Conservation (phyloP, 257 asterid species). For the Solanum sejunctum region DNA sequence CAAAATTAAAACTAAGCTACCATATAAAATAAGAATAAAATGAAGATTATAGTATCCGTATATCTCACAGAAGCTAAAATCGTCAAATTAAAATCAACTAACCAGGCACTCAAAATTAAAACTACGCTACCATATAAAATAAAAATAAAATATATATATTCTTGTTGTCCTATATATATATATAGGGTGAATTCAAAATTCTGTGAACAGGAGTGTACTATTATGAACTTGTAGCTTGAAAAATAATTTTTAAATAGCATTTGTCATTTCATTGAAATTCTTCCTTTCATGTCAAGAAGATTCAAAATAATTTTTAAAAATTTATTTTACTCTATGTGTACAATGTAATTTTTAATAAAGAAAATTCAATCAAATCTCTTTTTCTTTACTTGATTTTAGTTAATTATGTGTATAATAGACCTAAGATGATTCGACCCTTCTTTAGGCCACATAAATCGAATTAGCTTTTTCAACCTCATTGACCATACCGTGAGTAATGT, state of each 20-base stretch:
- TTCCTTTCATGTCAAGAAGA: neutral
- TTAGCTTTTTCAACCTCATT: neutral
- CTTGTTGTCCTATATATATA: neutral
- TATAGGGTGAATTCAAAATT: neutral
- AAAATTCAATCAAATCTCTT: neutral
- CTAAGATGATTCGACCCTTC: neutral
- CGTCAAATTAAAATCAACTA: neutral
- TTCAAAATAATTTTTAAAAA: neutral
- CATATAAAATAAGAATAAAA: neutral
- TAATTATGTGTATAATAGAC: neutral
- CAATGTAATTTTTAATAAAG: neutral
- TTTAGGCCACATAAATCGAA: neutral
- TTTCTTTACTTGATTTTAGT: no score
- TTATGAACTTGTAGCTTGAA: neutral
- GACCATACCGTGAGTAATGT: neutral
- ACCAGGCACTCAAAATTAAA: neutral
- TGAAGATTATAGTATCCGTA: neutral
- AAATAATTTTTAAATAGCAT: accelerated
- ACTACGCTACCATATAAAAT: neutral
- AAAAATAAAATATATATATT: neutral
- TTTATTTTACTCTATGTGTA: neutral
- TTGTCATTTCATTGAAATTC: neutral
- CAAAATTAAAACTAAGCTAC: neutral
- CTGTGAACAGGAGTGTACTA: neutral
- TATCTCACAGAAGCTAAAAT: neutral